Evolutionary conservation across 2,329 filamentous ascomycete species (phyloP), one percentile per base, ranked within the genome.

Genomic region (Fusarium transvaalense): DNA sequence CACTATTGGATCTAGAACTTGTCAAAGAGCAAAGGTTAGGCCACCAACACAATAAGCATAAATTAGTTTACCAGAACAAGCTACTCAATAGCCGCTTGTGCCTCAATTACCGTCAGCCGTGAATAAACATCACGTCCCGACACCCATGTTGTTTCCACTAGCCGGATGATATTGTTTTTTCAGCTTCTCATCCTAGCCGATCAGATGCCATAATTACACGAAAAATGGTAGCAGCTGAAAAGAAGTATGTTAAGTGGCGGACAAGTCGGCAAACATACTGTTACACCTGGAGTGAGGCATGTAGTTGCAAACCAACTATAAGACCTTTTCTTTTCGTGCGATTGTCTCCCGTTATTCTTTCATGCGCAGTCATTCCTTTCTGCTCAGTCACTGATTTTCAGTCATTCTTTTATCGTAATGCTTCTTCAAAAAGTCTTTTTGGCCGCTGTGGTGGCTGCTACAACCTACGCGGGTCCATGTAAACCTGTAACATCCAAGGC

Each of bases 81-180:
- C 14, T 4, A 8, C 32, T 35, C 17, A 35, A 35, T 35, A 15
- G 41, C 15, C 23, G 17, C 17, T 14, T 0, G 21, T 17, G 17
- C 23, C n/a, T 15, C 17, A 27, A 27, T 8, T 10, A 43, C 23
- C 5, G 12, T 12, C 17, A 14, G 4, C 29, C 8, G 3, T 12
- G 29, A 6, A 25, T 25, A 32, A 52, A 52, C 12, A 6, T 31
- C 6, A 35, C 32, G 17, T 10, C 10, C 29, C 15, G 12, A 15
- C 4, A 4, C 2, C 17, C 8, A 13, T 15, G 8, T 5, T 12
- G 8, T n/a, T n/a, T 9, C 32, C 32, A 6, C 7, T 1, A 17
- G 7, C 14, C 3, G 3, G 8, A 9, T 4, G 8, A 3, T 9
- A 29, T 29, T n/a, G 15, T 7, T 0, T 9, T 9, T 10, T 35